Conservation (phyloP, 1,139 yeast genomes). For the Candida albicans region DNA sequence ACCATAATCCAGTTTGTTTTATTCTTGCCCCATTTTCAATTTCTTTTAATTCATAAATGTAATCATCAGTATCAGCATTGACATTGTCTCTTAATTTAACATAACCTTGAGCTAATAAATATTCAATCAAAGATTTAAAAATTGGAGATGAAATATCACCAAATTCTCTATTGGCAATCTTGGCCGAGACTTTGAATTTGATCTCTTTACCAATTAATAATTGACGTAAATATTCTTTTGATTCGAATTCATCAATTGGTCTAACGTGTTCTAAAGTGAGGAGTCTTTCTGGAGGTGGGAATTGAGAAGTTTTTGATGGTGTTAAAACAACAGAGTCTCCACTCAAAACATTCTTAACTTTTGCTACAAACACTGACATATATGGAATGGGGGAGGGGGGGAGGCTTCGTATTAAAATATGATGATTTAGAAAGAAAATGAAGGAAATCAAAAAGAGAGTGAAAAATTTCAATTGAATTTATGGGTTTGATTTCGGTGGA, state of each 20-base stretch:
- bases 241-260: slow-evolving; percentile 49
- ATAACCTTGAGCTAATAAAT: slow-evolving; percentile 57
- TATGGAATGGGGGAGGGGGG: background rate
- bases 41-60: slow-evolving; percentile 22
- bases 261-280: slow-evolving; percentile 65
- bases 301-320: slow-evolving; percentile 48
- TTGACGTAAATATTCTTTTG: slow-evolving; percentile 64
- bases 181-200: slow-evolving; percentile 58
- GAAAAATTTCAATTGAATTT: background rate
- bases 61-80: slow-evolving; percentile 33
- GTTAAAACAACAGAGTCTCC: slow-evolving; percentile 73
- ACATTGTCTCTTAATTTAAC: slow-evolving; percentile 65
- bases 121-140: slow-evolving; percentile 58
- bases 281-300: slow-evolving; percentile 57
- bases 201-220: slow-evolving; percentile 68
- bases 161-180: slow-evolving; percentile 57
- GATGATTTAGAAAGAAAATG: background rate
- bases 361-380: slow-evolving; percentile 42
- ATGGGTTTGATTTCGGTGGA: background rate
- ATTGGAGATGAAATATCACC: slow-evolving; percentile 72
- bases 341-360: slow-evolving; percentile 68
- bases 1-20: slow-evolving; percentile 60
- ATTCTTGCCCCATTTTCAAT: slow-evolving; percentile 52
- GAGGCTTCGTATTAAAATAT: background rate
- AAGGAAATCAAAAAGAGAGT: background rate